Evolutionary conservation across 208 protist species (phyloP), one percentile per base, ranked within the genome.

Genomic region (Acanthamoeba triangularis): DNA sequence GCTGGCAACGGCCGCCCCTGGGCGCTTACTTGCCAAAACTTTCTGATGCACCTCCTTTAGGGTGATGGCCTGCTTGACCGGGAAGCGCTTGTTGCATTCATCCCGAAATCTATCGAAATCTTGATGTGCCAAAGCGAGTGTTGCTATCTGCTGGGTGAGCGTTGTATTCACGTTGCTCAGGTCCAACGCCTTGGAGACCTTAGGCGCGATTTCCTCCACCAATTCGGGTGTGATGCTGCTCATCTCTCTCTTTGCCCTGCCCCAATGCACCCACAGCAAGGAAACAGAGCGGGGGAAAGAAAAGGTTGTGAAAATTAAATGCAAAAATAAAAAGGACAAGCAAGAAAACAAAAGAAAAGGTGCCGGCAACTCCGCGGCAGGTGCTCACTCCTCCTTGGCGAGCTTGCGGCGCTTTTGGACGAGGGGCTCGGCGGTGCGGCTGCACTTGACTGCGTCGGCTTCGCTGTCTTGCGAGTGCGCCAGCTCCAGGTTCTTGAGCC

Each of bases 21-120:
- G 35, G 35, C 35, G 78, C 44, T 61, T 85, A 10, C 47, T 54
- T 28, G 78, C 78, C 44, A 85, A 35, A 59, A 85, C 47, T 41
- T 85, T 85, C 23, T 85, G 78, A 35, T 85, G 47, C 44, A 85
- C 78, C 78, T 85, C 78, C 78, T 85, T 85, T 10, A 85, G 47
- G 44, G 30, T 44, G 78, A 85, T 85, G 14, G 78, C 78, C 37
- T 85, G 78, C 44, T 61, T 59, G 10, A 59, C 78, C 0, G 47
- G n/a, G 78, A 85, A 85, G 6, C 78, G 37, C 47, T 85, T 59
- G 78, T 56, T 85, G 78, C 78, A 85, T 56, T 85, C 44, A 49
- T 85, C 78, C 56, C 78, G 78, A 85, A 85, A 85, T 85, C n/a
- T 37, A 20, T 85, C 78, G n/a, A 85, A 85, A 35, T 85, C 78